Conservation (phyloP, 257 asterid species). For the Gentiana dahurica region DNA sequence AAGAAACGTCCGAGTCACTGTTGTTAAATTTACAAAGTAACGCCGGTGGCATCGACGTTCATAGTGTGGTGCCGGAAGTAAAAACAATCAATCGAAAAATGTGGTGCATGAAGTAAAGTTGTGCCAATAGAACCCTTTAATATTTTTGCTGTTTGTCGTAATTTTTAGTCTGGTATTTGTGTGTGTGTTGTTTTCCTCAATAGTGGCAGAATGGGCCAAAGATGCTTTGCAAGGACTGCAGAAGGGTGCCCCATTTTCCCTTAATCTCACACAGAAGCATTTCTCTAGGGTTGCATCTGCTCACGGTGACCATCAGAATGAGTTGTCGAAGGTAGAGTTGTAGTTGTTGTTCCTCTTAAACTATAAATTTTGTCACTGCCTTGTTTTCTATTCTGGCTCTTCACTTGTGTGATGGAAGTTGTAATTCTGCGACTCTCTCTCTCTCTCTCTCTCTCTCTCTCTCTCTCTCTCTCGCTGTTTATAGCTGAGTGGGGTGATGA, state of each 20-base stretch:
- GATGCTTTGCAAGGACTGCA: conserved; percentile 86
- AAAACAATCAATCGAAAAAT: too few relatives aligned
- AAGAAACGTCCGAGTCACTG: too few relatives aligned
- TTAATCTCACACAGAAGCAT: conserved; percentile 62
- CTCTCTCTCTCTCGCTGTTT: background rate
- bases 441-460: background rate
- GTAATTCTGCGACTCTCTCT: conserved; percentile 10
- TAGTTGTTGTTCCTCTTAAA: conserved; percentile 6
- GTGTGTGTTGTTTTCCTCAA: conserved; percentile 3
- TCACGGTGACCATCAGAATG: conserved; percentile 33
- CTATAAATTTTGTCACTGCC: conserved; percentile 1
- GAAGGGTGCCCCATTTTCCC: conserved; percentile 95
- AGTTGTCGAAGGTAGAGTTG: conserved; percentile 51
- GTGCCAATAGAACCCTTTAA: too few relatives aligned
- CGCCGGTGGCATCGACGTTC: too few relatives aligned
- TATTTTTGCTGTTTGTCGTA: too few relatives aligned
- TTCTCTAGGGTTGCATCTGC: conserved; percentile 73
- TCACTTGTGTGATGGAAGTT: conserved; percentile 1
- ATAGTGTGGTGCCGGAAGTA: too few relatives aligned
- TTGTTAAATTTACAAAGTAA: too few relatives aligned
- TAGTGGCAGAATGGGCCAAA: conserved; percentile 97
- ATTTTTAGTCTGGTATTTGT: too few relatives aligned
- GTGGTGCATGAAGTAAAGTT: too few relatives aligned
- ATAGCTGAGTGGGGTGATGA: conserved; percentile 87
- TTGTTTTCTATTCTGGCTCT: conserved; percentile 7